These are phyloP conservation scores for Globisporangium uncinulatum DNA, from an alignment of 352 stramenopile species.

Conservation along the genomic window DNA sequence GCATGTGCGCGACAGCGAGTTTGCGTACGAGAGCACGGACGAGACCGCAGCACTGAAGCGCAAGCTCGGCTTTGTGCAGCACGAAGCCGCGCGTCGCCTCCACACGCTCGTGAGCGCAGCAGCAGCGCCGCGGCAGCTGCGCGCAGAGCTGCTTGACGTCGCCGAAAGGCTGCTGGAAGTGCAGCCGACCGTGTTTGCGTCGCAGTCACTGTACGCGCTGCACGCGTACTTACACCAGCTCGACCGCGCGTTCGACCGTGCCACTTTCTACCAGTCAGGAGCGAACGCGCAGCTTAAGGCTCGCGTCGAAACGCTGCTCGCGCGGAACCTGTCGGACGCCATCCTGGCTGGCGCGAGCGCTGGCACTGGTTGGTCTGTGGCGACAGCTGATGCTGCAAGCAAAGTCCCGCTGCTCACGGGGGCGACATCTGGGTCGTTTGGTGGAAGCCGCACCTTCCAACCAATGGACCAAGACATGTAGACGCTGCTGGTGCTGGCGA, in stretches of 20 bases:
- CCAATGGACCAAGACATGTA: slow-evolving; percentile 39
- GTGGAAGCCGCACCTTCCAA: slow-evolving; percentile 4
- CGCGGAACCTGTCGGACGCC: slow-evolving; percentile 53
- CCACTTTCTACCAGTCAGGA: slow-evolving; percentile 33
- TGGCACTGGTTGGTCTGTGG: neutral
- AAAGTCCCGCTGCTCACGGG: slow-evolving; percentile 2
- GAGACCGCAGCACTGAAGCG: neutral
- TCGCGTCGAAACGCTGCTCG: slow-evolving; percentile 43
- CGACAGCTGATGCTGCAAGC: neutral
- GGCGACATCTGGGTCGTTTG: slow-evolving; percentile 21
- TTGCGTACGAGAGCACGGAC: slow-evolving; percentile 14
- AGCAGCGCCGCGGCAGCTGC: slow-evolving; percentile 37
- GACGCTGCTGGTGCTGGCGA: neutral
- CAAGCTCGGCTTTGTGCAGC: slow-evolving; percentile 52
- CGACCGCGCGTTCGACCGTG: slow-evolving; percentile 59
- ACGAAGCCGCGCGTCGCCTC: slow-evolving; percentile 57
- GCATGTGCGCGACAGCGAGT: slow-evolving; percentile 17
- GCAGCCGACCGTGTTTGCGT: slow-evolving; percentile 42
- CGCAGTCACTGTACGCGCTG: slow-evolving; percentile 52
- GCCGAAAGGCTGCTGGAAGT: slow-evolving; percentile 43
- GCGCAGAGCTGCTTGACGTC: slow-evolving; percentile 34
- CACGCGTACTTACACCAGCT: slow-evolving; percentile 59
- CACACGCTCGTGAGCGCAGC: slow-evolving; percentile 40
- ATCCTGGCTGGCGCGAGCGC: slow-evolving; percentile 32
- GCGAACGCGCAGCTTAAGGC: slow-evolving; percentile 46